These are phyloP conservation scores for Alternaria postmessia DNA, from an alignment of 2,329 filamentous ascomycete species.

Conservation along the genomic window DNA sequence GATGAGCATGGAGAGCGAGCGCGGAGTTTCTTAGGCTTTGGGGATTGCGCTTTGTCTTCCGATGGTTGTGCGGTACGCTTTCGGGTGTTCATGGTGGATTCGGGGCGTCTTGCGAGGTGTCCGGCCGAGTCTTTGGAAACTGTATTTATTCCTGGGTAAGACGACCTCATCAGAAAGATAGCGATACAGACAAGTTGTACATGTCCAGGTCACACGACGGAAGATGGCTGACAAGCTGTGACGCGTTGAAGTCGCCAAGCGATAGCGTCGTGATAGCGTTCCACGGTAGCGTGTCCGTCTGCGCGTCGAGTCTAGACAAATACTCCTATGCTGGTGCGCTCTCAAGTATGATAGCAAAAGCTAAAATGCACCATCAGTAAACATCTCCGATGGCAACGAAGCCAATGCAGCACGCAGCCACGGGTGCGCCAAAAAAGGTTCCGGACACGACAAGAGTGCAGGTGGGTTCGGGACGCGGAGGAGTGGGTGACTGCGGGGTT, in stretches of 20 bases:
- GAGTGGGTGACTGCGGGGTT: conserved; percentile 25
- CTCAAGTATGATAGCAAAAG: background rate
- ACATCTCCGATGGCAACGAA: background rate
- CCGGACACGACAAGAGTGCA: conserved; percentile 6
- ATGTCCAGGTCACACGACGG: background rate
- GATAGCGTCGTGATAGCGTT: background rate
- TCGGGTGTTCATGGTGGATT: conserved; percentile 18
- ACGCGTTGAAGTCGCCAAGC: conserved; percentile 5
- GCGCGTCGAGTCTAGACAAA: background rate
- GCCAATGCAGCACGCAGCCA: background rate
- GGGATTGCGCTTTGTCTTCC: conserved; percentile 6
- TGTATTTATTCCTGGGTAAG: background rate
- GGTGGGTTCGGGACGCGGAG: conserved; percentile 7
- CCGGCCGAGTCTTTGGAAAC: no score
- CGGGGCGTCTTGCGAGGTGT: no score
- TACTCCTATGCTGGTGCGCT: no score
- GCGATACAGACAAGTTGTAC: background rate
- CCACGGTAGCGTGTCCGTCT: no score
- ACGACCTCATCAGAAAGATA: background rate
- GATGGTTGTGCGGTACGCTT: background rate
- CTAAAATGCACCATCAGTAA: background rate
- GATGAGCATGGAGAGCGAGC: conserved; percentile 4
- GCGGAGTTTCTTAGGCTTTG: conserved; percentile 14
- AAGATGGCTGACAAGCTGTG: background rate
- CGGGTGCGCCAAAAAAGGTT: background rate